Evolutionary conservation across 768 basidiomycete genomes (phyloP).

Genomic region (Suillus hirtellus): DNA sequence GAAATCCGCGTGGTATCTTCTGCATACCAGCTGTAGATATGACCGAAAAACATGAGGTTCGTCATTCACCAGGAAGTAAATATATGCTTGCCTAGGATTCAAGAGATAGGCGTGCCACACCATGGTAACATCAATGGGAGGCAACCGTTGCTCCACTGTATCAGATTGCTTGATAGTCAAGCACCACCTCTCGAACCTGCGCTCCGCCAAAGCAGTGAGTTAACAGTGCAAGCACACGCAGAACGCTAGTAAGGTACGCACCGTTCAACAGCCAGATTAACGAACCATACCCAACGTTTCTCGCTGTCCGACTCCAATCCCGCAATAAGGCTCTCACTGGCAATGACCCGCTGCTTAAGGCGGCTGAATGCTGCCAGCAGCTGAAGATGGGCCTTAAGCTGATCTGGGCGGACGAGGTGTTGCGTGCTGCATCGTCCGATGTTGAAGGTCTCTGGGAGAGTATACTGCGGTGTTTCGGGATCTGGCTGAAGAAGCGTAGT

Average conservation of each 20-base stretch:
- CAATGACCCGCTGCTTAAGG: constrained; percentile 19
- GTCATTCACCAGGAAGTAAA: background rate
- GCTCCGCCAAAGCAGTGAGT: background rate
- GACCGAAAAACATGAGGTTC: background rate
- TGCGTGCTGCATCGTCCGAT: constrained; percentile 11
- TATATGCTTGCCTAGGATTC: constrained; percentile 34
- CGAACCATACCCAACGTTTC: constrained; percentile 39
- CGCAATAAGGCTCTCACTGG: constrained; percentile 16
- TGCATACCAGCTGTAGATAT: constrained; percentile 24
- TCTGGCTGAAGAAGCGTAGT: constrained; percentile 44
- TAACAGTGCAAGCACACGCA: background rate
- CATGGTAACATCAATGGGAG: constrained; percentile 42
- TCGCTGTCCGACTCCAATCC: constrained; percentile 27
- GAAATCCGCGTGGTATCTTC: constrained; percentile 18
- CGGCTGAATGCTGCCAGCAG: constrained; percentile 30
- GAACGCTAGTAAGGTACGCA: constrained; percentile 12
- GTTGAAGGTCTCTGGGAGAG: constrained; percentile 19
- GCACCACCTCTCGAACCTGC: constrained; percentile 39
- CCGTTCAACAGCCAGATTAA: constrained; percentile 38
- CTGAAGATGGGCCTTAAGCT: constrained; percentile 34
- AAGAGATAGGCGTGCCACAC: constrained; percentile 43
- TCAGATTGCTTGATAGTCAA: constrained; percentile 7
- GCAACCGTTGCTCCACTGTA: constrained; percentile 18
- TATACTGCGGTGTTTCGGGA: constrained; percentile 12
- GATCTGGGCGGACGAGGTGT: constrained; percentile 23